These are phyloP conservation scores for Chenopodium suecicum DNA, from an alignment of 148 eudicot genomes.

Conservation along the genomic window DNA sequence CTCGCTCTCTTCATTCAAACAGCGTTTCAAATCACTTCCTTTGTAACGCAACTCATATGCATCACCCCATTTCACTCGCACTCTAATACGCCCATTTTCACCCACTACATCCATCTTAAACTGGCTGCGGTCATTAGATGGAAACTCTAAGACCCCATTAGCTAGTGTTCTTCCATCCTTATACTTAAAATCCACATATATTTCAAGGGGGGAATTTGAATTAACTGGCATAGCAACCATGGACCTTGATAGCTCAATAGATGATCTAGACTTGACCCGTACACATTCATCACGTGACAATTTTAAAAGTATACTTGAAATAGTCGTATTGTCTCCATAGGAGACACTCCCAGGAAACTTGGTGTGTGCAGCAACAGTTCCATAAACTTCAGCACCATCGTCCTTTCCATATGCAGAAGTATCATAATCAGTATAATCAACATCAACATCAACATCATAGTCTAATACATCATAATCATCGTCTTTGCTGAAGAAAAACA, in stretches of 20 bases:
- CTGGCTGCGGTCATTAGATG: background rate
- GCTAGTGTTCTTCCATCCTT: background rate
- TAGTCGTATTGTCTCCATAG: background rate
- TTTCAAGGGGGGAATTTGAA: conserved; percentile 1
- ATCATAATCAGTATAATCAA: conserved; percentile 1
- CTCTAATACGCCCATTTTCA: conserved; percentile 7
- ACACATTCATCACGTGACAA: background rate
- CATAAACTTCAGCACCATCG: background rate
- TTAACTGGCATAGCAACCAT: conserved; percentile 9
- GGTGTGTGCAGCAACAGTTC: background rate
- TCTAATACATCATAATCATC: conserved; percentile 1
- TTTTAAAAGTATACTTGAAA: background rate
- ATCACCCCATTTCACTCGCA: conserved; percentile 7
- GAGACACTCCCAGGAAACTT: background rate
- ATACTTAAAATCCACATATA: background rate
- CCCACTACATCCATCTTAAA: conserved; percentile 8
- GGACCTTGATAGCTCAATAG: background rate
- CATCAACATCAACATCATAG: background rate
- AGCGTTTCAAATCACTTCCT: background rate
- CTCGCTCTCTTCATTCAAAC: background rate
- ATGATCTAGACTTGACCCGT: background rate
- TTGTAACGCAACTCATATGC: background rate
- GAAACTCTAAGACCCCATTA: background rate
- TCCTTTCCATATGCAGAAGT: background rate
- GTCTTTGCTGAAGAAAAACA: background rate